Evolutionary conservation across 2,329 filamentous ascomycete genomes (phyloP), one percentile per base, ranked within the genome.

Genomic region (Pseudopithomyces maydicus): DNA sequence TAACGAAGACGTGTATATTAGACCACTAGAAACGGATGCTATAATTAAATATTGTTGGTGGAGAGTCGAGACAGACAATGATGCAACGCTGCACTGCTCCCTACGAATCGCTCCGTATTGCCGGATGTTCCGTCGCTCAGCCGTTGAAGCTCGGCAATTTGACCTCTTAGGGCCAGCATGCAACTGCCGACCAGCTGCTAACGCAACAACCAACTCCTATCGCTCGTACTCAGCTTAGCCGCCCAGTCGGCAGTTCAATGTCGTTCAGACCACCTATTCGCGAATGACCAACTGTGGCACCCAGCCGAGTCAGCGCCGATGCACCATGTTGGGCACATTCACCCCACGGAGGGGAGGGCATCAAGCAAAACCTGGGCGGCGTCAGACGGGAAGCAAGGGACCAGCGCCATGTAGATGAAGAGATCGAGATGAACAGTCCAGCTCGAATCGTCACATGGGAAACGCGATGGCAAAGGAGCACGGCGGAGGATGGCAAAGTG

Each of bases 141-240:
- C 48, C 42, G 33, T 33, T 39, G 26, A 35, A 33, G 50, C 42
- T 55, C 56, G 55, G 58, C 44, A 55, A 53, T 56, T 54, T 17
- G n/a, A 32, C 32, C 42, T 51, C 19, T 41, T 6, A 19, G 35
- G 45, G 45, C 19, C 45, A 45, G 19, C 38, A 6, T n/a, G 10
- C 57, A 63, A 63, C 60, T 63, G 60, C 60, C 60, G 60, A 60
- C 57, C 20, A 51, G 15, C 23, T 48, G 19, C 46, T 47, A 50
- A 54, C 42, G 43, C 49, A 35, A 50, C 52, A 44, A 36, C 23
- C 22, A 14, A 47, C 35, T 54, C 42, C 51, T 57, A 55, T 56
- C 51, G 53, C 50, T 62, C 59, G 50, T 55, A 54, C 56, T 35
- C 54, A 33, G 55, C 44, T 45, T 62, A 59, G 59, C 52, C 43